Base-by-base conservation (phyloP, 169 alveolate species). In the Plasmodium chabaudi region DNA sequence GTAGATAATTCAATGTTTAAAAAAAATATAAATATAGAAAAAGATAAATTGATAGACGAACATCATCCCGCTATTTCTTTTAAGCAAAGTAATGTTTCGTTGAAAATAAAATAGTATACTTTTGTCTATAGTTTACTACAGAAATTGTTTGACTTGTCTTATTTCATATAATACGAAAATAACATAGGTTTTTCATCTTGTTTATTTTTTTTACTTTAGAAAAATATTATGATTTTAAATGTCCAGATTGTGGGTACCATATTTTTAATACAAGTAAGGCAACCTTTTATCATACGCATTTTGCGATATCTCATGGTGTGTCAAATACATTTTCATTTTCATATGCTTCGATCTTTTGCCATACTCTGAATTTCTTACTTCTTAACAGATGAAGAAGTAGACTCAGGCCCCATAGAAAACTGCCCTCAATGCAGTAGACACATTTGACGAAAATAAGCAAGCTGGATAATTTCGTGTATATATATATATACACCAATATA, bases 1-100 rank as follows among this genome's bases (percentile, higher is more conserved):
- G 71, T 79, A 7, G 89, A 79, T 17, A 79, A 79, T 34, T 79
- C 89, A 7, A 23, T 79, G 9, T 79, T 79, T 49, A 59, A 79
- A 5, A 56, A 79, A 46, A 27, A 53, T 15, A 27, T 13, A n/a
- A n/a, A 34, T 51, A 39, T 19, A 34, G 27, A 42, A 25, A 65
- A n/a, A 65, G 42, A 34, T 39, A 19, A 12, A 6, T 12, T 65
- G 73, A 60, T 15, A 65, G 42, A 65, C 5, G n/a, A 12, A 42
- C 27, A 42, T 2, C 49, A 21, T 23, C 19, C 47, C n/a, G 9
- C n/a, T 9, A n/a, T n/a, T 5, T 1, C 67, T 23, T n/a, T 19
- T 23, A 13, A n/a, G 27, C 6, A 15, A 57, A 23, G 27, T 15
- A 64, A 17, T 17, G 15, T 27, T 21, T 51, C 4, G 1, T 57